Conservation (phyloP, 768 basidiomycete genomes). For the Cyclocybe aegerita region DNA sequence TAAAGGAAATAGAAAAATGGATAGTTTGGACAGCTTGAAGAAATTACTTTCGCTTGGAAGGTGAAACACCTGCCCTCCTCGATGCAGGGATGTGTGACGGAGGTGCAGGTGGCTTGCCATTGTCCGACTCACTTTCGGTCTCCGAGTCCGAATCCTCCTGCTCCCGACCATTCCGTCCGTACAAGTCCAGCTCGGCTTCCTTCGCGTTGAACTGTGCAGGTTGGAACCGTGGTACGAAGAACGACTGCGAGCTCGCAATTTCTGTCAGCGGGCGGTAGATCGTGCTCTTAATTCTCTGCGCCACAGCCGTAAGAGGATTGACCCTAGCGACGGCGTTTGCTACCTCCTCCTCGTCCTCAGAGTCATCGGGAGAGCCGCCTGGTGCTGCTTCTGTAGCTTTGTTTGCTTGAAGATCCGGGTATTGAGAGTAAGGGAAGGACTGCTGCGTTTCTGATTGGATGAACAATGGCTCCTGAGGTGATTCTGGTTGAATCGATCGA, state of each 20-base stretch:
- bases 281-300: not conserved
- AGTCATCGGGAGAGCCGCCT: constrained; percentile 26
- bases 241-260: constrained; percentile 41
- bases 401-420: constrained; percentile 19
- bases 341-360: constrained; percentile 42
- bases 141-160: constrained; percentile 38
- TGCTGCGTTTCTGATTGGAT: constrained; percentile 51
- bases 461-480: constrained; percentile 40
- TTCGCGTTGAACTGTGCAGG: constrained; percentile 26
- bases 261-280: constrained; percentile 48
- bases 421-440: constrained; percentile 55
- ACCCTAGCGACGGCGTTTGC: constrained; percentile 30
- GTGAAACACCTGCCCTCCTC: constrained; percentile 47
- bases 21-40: constrained; percentile 3
- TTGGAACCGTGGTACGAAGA: constrained; percentile 30
- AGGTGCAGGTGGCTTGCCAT: constrained; percentile 21
- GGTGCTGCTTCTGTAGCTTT: constrained; percentile 16
- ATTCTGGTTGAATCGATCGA: constrained; percentile 4
- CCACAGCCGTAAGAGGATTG: constrained; percentile 7
- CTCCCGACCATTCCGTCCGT: constrained; percentile 32
- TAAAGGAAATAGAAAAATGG: constrained; percentile 6
- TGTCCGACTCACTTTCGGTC: constrained; percentile 48
- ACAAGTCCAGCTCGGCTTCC: constrained; percentile 33
- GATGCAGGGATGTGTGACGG: constrained; percentile 62
- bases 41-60: constrained; percentile 12